Evolutionary conservation across 2,329 filamentous ascomycete genomes (phyloP), one percentile per base, ranked within the genome.

Genomic region (Hawksworthiomyces lignivorus): DNA sequence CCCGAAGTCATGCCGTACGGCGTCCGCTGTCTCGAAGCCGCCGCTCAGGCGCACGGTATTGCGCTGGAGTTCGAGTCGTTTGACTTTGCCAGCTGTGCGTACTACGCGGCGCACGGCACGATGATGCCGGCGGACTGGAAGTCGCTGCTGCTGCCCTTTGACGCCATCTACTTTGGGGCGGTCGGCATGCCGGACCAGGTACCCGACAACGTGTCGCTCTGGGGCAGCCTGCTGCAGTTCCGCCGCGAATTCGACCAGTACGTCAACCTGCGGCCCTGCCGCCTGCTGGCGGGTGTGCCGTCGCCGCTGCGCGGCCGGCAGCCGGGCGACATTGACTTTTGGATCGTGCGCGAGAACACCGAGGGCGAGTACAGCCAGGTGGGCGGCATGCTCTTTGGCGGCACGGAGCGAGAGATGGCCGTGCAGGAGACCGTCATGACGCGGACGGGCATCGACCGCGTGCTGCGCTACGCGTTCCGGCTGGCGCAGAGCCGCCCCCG

Each of bases 331-430:
- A 60, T 82, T 0, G 75, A 82, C 59, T 82, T 77, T 77, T 72
- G 82, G 1, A 80, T 82, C 35, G 62, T 82, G 24, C 73, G 78
- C 22, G 78, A 82, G 60, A 82, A 82, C 57, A 75, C 69, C 35
- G 78, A 82, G 53, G 78, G 78, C 45, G 77, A 82, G 52, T 81
- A 81, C 46, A 72, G 75, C 2, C 76, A 77, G 0, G 76, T 81
- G 48, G 78, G 79, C 4, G 79, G 79, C 0, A 66, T 70, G 1
- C 75, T 73, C 1, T 78, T 82, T 58, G 54, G 59, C 4, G 72
- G 72, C 6, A 63, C 70, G 41, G 63, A 70, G 0, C 80, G 75
- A 75, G 73, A 77, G 50, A 67, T 65, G 0, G 73, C 75, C 1
- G 82, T 77, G 3, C 78, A 82, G 54, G 70, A 77, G 3, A 67